A percentile compares a stretch with the other conserved stretches of the same genome.
Evolutionary conservation across 2,329 filamentous ascomycete species (phyloP).

Genomic region (Pyrenophora graminea): DNA sequence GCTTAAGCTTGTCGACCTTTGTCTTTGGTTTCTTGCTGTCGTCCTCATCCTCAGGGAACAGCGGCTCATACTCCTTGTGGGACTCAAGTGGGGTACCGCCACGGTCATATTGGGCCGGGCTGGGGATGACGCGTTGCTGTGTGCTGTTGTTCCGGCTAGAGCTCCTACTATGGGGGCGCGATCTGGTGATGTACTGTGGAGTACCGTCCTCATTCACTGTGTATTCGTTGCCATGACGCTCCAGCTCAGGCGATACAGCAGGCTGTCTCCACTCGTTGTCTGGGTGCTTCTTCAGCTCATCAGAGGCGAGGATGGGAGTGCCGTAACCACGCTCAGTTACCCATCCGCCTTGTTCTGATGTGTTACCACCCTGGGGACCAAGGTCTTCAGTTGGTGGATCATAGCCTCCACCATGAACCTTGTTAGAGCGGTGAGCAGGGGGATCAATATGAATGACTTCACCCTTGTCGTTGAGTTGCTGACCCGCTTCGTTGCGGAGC

Average conservation of each 20-base stretch:
- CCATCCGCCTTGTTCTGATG: conserved; percentile 54
- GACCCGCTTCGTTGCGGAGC: conserved; percentile 53
- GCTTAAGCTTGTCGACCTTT: conserved; percentile 61
- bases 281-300: conserved; percentile 79
- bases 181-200: conserved; percentile 54
- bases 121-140: conserved; percentile 45
- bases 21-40: conserved; percentile 57
- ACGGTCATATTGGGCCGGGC: conserved; percentile 54
- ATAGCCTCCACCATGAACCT: conserved; percentile 55
- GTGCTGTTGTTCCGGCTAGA: conserved; percentile 62
- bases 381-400: conserved; percentile 58
- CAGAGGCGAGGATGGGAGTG: conserved; percentile 83
- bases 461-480: conserved; percentile 57
- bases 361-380: conserved; percentile 52
- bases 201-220: conserved; percentile 52
- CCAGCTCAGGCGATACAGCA: conserved; percentile 73
- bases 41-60: conserved; percentile 80
- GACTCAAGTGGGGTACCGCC: conserved; percentile 75
- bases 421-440: conserved; percentile 53
- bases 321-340: conserved; percentile 66
- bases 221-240: conserved; percentile 61
- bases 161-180: conserved; percentile 56
- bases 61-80: conserved; percentile 90
- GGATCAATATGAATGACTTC: conserved; percentile 79
- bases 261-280: conserved; percentile 72